Evolutionary conservation across 371 early-diverging fungal species (phyloP).

Genomic region (Mortierella sp.): DNA sequence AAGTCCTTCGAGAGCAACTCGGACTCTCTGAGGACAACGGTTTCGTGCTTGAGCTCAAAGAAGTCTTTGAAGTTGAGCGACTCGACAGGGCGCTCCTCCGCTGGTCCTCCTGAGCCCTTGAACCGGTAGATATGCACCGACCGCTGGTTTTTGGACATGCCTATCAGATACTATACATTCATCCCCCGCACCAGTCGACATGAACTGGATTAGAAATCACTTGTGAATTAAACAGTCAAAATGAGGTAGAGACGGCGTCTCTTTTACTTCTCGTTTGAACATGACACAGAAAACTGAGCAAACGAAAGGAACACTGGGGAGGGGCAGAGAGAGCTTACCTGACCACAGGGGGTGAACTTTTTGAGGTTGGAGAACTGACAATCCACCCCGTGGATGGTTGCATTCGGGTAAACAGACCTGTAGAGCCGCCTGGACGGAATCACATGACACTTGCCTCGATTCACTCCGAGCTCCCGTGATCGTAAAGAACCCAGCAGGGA

Average conservation of each 20-base stretch:
- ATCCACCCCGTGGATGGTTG: constrained; percentile 45
- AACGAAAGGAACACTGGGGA: no score
- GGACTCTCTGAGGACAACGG: constrained; percentile 56
- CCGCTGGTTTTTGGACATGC: constrained; percentile 48
- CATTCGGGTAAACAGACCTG: constrained; percentile 42
- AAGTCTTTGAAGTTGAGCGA: constrained; percentile 45
- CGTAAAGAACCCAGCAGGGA: constrained; percentile 25
- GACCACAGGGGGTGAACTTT: constrained; percentile 50
- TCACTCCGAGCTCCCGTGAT: constrained; percentile 28
- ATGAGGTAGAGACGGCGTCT: background rate
- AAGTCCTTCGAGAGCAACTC: constrained; percentile 69
- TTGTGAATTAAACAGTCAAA: background rate
- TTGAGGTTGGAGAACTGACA: constrained; percentile 48
- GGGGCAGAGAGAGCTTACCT: constrained; percentile 22
- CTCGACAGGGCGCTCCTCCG: constrained; percentile 27
- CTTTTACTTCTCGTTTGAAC: background rate
- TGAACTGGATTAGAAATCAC: constrained; percentile 25
- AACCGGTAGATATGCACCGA: constrained; percentile 46
- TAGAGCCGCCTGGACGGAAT: constrained; percentile 35
- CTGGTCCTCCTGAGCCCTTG: constrained; percentile 46
- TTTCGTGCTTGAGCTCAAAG: constrained; percentile 59
- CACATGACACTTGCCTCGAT: constrained; percentile 29
- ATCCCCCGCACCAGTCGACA: no score
- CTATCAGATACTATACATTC: constrained; percentile 44
- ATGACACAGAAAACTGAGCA: no score